Evolutionary conservation across 83 land plant species (phyloP).

Genomic region (Isoetes engelmannii): DNA sequence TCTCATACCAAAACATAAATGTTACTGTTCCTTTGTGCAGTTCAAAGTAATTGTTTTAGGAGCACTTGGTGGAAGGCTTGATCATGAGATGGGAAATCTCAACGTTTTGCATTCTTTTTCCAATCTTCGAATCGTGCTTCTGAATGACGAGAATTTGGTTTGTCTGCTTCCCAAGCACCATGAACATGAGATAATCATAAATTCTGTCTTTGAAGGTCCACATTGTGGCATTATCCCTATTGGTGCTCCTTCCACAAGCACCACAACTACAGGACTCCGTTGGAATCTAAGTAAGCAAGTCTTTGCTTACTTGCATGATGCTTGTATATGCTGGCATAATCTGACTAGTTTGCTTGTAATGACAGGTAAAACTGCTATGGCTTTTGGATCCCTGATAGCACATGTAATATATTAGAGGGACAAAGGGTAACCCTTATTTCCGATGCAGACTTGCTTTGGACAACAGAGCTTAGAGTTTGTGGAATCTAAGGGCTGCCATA

Average conservation of each 20-base stretch:
- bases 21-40: slow-evolving; percentile 18
- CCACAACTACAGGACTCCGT: slow-evolving; percentile 78
- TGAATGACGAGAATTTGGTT: slow-evolving; percentile 67
- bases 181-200: slow-evolving; percentile 59
- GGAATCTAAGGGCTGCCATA: no score
- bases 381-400: slow-evolving; percentile 78
- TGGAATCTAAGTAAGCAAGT: slow-evolving; percentile 80
- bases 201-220: slow-evolving; percentile 66
- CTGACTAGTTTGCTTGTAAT: no score
- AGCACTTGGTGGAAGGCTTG: slow-evolving; percentile 92
- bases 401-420: slow-evolving; percentile 54
- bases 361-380: slow-evolving; percentile 66
- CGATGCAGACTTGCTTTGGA: slow-evolving; percentile 88
- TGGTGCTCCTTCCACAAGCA: slow-evolving; percentile 56
- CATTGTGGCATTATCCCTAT: slow-evolving; percentile 90
- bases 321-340: no score
- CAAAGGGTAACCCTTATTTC: slow-evolving; percentile 63
- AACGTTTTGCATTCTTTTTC: slow-evolving; percentile 62
- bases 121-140: slow-evolving; percentile 47
- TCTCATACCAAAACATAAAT: no score
- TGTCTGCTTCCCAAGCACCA: slow-evolving; percentile 58
- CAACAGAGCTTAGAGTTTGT: slow-evolving; percentile 6
- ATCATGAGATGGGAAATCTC: slow-evolving; percentile 83
- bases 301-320: background rate
- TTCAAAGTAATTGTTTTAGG: slow-evolving; percentile 70